Evolutionary conservation across 805 yeast genomes (phyloP).

Genomic region (Wickerhamiella siamensis): DNA sequence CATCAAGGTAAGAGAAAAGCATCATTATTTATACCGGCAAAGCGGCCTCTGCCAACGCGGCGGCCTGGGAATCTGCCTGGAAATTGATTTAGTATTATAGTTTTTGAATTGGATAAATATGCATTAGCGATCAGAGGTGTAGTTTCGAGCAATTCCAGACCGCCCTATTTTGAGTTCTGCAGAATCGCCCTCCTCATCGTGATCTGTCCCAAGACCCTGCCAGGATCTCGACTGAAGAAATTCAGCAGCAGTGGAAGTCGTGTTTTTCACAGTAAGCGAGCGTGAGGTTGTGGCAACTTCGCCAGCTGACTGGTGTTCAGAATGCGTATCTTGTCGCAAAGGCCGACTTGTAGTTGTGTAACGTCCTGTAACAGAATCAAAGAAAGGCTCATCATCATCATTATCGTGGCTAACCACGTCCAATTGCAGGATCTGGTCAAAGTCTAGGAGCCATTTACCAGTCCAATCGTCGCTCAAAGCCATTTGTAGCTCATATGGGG

Average conservation of each 20-base stretch:
- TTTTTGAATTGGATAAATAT: no score
- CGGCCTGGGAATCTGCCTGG: no score
- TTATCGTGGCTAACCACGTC: slow-evolving; percentile 19
- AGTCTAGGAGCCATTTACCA: slow-evolving; percentile 84
- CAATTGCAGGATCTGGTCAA: slow-evolving; percentile 36
- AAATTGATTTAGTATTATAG: no score
- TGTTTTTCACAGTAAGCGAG: slow-evolving; percentile 48
- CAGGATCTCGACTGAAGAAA: slow-evolving; percentile 58
- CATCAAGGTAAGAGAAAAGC: not conserved
- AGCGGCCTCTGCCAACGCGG: no score
- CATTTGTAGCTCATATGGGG: slow-evolving; percentile 79
- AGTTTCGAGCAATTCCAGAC: slow-evolving; percentile 83
- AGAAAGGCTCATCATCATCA: slow-evolving; percentile 60
- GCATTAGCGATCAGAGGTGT: slow-evolving; percentile 25
- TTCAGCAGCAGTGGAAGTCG: slow-evolving; percentile 80
- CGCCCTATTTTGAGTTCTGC: slow-evolving; percentile 73
- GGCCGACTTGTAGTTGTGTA: slow-evolving; percentile 61
- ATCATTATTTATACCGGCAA: not conserved
- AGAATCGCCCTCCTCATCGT: slow-evolving; percentile 41
- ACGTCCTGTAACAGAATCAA: slow-evolving; percentile 78
- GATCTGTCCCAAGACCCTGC: slow-evolving; percentile 90
- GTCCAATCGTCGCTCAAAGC: slow-evolving; percentile 82
- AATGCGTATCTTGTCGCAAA: slow-evolving; percentile 47
- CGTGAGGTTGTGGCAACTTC: slow-evolving; percentile 20
- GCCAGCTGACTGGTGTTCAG: slow-evolving; percentile 40